Percentiles rank a stretch among this genome's conserved stretches.
Conservation (phyloP, 2,329 filamentous ascomycete species). For the Exophiala dermatitidis region DNA sequence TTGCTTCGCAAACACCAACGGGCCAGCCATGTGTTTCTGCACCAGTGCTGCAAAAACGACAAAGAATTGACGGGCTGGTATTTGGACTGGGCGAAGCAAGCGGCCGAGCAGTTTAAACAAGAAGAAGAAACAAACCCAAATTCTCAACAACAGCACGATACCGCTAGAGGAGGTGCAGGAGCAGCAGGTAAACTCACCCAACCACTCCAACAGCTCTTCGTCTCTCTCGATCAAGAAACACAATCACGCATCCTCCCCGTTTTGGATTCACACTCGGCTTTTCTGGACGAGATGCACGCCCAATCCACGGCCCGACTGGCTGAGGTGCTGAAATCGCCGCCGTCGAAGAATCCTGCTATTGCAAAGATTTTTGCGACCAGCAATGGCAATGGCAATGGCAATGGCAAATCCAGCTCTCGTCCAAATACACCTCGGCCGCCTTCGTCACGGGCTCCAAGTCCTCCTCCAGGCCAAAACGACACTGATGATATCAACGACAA, state of each 20-base stretch:
- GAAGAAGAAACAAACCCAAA: constrained; percentile 2
- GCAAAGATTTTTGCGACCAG: constrained; percentile 19
- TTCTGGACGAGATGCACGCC: constrained; percentile 50
- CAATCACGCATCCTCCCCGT: constrained; percentile 43
- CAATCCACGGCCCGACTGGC: constrained; percentile 52
- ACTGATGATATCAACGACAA: constrained; percentile 26
- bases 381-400: too few species aligned
- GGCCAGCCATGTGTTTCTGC: constrained; percentile 62
- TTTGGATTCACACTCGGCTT: constrained; percentile 54
- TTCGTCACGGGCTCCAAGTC: constrained; percentile 9
- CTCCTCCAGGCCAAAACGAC: constrained; percentile 1
- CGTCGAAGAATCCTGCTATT: constrained; percentile 24
- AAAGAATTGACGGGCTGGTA: constrained; percentile 58
- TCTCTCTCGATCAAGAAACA: constrained; percentile 43
- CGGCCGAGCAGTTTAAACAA: constrained; percentile 49
- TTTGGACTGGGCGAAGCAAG: constrained; percentile 53
- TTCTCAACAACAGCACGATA: constrained; percentile 26
- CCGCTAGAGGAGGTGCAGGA: constrained; percentile 26
- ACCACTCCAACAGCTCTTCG: constrained; percentile 38
- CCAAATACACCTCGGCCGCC: constrained; percentile 7
- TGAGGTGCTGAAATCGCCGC: constrained; percentile 44
- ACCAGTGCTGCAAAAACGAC: constrained; percentile 61
- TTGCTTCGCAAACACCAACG: constrained; percentile 58
- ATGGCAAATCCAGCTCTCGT: too few species aligned
- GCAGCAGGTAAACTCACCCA: constrained; percentile 39